Conservation (phyloP, 202 grass and related monocot genomes). For the Hordeum pubiflorum region DNA sequence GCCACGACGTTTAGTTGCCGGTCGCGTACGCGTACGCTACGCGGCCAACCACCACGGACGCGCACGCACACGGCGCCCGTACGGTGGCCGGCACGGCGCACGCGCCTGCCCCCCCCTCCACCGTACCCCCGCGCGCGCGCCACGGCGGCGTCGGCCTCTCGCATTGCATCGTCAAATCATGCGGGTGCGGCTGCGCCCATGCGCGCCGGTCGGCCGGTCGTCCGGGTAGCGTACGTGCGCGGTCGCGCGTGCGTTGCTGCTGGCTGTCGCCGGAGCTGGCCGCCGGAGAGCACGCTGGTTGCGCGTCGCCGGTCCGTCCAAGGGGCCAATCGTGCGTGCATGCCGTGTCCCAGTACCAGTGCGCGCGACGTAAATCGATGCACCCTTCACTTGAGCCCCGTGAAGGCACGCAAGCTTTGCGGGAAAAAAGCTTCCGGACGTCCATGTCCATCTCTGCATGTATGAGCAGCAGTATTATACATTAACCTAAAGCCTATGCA, state of each 20-base stretch:
- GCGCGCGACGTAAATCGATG: too few relatives aligned
- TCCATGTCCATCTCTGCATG: neutral
- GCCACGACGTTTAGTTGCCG: neutral
- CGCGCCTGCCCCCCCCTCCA: neutral
- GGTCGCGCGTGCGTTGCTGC: too few relatives aligned
- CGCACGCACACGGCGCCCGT: neutral
- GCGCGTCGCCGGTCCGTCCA: neutral
- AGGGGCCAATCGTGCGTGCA: neutral
- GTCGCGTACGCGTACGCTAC: neutral
- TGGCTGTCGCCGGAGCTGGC: too few relatives aligned
- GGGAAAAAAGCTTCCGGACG: neutral
- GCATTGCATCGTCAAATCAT: slow-evolving; percentile 14
- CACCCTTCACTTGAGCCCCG: neutral
- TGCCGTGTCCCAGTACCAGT: neutral
- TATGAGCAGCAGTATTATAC: too few relatives aligned
- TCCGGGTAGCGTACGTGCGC: neutral
- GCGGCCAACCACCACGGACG: neutral
- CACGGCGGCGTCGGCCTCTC: neutral
- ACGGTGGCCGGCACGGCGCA: neutral
- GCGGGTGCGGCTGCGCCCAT: neutral
- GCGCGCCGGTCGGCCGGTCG: neutral
- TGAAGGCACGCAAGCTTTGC: neutral
- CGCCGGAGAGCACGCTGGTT: too few relatives aligned
- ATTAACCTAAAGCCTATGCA: too few relatives aligned
- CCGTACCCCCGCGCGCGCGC: too few relatives aligned